Evolutionary conservation across 78 protist genomes (phyloP).

Genomic region (Creolimax fragrantissima): DNA sequence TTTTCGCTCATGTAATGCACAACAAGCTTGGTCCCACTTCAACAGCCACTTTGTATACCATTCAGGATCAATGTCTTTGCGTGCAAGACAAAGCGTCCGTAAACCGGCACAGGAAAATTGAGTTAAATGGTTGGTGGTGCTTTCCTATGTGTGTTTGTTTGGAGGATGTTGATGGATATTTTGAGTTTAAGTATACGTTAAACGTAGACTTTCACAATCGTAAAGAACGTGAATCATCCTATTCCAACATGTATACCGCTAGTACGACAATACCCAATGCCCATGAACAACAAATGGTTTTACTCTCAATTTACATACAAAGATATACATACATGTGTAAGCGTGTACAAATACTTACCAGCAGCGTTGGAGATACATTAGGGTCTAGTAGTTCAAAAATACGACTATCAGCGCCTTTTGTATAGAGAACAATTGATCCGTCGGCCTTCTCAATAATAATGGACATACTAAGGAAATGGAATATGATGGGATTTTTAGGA

Average conservation of each 20-base stretch:
- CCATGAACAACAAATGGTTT: neutral
- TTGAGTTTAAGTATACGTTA: no score
- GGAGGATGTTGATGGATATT: no score
- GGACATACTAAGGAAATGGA: neutral
- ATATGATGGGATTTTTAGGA: no score
- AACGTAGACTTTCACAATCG: no score
- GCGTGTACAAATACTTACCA: no score
- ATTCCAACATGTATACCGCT: no score
- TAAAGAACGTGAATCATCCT: no score
- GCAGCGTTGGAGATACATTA: no score
- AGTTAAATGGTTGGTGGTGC: conserved; percentile 3
- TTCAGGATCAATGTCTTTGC: neutral
- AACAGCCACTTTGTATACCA: conserved; percentile 17
- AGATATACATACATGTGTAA: no score
- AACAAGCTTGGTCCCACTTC: neutral
- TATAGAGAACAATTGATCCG: neutral
- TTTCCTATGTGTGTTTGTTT: no score
- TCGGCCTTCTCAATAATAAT: neutral
- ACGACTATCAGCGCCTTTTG: conserved; percentile 56
- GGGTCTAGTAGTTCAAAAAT: neutral
- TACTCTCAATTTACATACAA: no score
- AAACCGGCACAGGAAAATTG: conserved; percentile 57
- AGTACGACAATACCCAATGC: no score
- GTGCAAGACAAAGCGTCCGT: conserved; percentile 66
- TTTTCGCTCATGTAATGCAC: neutral